A percentile compares a stretch with the other conserved stretches of the same genome.
phyloP scores from a whole-genome alignment of 2,329 filamentous ascomycete species.

The Aspergillus aculeatinus region DNA sequence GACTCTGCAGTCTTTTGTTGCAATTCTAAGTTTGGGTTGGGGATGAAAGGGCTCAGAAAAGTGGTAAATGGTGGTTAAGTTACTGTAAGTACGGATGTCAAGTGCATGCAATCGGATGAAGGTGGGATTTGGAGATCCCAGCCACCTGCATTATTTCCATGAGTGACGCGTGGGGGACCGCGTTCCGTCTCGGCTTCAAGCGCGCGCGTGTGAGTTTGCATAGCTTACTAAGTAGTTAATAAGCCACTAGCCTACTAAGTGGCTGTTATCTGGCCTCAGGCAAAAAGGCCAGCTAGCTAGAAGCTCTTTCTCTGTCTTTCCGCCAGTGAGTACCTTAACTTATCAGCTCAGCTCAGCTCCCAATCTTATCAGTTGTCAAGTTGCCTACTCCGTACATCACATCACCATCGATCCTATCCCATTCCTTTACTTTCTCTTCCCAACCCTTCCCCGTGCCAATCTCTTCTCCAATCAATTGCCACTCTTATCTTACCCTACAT shows the following conservation, averaged over 20 bases:
- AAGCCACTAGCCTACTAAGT: no score
- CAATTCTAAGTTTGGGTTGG: no score
- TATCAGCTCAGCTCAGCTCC: no score
- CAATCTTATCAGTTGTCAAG: no score
- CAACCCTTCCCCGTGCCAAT: not conserved
- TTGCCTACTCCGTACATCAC: not conserved
- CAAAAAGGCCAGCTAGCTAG: slow-evolving; percentile 25
- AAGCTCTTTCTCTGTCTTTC: no score
- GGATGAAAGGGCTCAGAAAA: not conserved
- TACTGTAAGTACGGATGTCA: no score
- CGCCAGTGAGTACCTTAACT: no score
- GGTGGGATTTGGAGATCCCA: slow-evolving; percentile 10
- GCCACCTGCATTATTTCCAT: slow-evolving; percentile 18
- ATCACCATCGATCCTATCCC: not conserved
- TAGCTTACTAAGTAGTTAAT: no score
- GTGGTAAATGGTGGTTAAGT: not conserved
- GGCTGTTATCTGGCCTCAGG: slow-evolving; percentile 4
- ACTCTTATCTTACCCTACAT: no score
- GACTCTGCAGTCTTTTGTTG: not conserved
- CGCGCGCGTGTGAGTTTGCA: slow-evolving; percentile 10
- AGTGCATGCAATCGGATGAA: not conserved
- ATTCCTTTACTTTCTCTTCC: not conserved
- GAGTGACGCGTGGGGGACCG: slow-evolving; percentile 24
- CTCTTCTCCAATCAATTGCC: no score
- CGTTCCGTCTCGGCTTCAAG: not conserved